Percentiles rank a stretch among this genome's conserved stretches.
phyloP scores from a whole-genome alignment of 768 basidiomycete species.

The Lactarius pseudohatsudake region DNA sequence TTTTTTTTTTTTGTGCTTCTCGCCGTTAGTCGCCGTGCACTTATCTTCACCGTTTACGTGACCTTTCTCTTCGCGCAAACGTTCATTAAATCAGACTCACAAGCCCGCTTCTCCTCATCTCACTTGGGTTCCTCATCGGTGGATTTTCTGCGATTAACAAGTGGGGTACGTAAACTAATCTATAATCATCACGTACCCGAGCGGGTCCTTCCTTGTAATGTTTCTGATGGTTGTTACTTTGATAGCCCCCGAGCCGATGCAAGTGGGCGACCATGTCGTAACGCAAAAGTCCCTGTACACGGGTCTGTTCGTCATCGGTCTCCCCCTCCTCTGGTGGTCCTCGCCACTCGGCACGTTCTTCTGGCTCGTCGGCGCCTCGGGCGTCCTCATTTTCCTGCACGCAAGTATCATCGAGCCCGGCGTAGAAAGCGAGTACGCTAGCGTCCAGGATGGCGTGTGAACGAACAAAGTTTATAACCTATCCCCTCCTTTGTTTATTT shows the following conservation, averaged over 20 bases:
- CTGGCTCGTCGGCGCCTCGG: slow-evolving; percentile 90
- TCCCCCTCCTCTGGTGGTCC: slow-evolving; percentile 80
- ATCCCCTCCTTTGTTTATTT: background rate
- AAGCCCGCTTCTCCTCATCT: slow-evolving; percentile 77
- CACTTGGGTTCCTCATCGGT: slow-evolving; percentile 84
- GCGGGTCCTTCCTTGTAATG: background rate
- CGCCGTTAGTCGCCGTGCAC: background rate
- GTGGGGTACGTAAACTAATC: slow-evolving; percentile 59
- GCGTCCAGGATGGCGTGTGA: slow-evolving; percentile 64
- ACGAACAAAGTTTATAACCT: background rate
- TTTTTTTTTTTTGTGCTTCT: slow-evolving; percentile 21
- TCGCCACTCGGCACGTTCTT: slow-evolving; percentile 83
- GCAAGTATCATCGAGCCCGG: slow-evolving; percentile 92
- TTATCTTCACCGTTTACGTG: slow-evolving; percentile 2
- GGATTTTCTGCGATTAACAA: slow-evolving; percentile 89
- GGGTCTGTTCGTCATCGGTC: slow-evolving; percentile 85
- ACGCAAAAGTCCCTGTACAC: slow-evolving; percentile 91
- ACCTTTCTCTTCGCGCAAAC: background rate
- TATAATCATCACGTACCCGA: background rate
- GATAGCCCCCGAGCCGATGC: slow-evolving; percentile 81
- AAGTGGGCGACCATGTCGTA: slow-evolving; percentile 76
- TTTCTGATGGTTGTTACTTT: slow-evolving; percentile 4
- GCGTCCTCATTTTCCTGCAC: slow-evolving; percentile 81
- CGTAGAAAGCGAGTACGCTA: slow-evolving; percentile 88
- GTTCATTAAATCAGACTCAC: slow-evolving; percentile 55